These are phyloP conservation scores for Rheum nobile DNA, from an alignment of 148 eudicot species.

Conservation along the genomic window DNA sequence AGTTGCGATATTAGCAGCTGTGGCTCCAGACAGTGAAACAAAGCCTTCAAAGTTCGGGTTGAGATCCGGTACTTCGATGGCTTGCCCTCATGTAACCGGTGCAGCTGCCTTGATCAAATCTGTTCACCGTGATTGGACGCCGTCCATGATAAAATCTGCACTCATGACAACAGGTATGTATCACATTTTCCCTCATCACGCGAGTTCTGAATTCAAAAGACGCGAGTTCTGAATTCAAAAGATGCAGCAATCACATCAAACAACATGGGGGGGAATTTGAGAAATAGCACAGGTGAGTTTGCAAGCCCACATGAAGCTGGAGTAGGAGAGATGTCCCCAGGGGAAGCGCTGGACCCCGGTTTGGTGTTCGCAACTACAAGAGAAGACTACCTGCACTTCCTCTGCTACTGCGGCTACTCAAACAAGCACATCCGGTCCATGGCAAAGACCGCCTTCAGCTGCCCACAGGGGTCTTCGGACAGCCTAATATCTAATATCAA, in stretches of 20 bases:
- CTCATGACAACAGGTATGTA: slow-evolving; percentile 62
- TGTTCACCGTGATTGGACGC: slow-evolving; percentile 41
- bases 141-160: slow-evolving; percentile 59
- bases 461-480: slow-evolving; percentile 29
- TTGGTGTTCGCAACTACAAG: slow-evolving; percentile 40
- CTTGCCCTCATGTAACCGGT: slow-evolving; percentile 71
- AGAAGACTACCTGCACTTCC: slow-evolving; percentile 36
- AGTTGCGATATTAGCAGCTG: slow-evolving; percentile 56
- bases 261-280: slow-evolving; percentile 29
- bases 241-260: slow-evolving; percentile 36
- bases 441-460: slow-evolving; percentile 25
- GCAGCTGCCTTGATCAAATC: slow-evolving; percentile 55
- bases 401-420: slow-evolving; percentile 35
- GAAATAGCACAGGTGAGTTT: slow-evolving; percentile 21
- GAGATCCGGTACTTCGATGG: slow-evolving; percentile 74
- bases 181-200: neutral
- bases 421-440: slow-evolving; percentile 28
- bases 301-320: slow-evolving; percentile 51
- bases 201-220: no score
- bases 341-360: slow-evolving; percentile 61
- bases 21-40: slow-evolving; percentile 22
- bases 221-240: no score
- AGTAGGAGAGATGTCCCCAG: slow-evolving; percentile 45
- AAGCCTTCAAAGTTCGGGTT: slow-evolving; percentile 28
- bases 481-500: slow-evolving; percentile 36